Base-by-base conservation (phyloP, 1,284 basidiomycete species). In the Cryptococcus deneoformans region DNA sequence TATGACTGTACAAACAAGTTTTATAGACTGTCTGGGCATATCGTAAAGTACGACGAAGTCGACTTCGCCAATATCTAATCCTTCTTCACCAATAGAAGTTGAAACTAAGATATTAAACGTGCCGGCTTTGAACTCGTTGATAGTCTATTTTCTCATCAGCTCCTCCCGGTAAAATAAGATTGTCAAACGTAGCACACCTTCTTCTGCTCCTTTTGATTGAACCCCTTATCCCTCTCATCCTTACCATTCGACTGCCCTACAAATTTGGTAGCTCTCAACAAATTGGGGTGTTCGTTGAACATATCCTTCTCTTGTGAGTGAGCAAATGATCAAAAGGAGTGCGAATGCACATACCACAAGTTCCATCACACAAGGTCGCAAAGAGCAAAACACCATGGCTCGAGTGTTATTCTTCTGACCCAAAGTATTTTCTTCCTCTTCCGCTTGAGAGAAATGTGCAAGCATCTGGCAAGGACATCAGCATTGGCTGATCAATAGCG, bases 31-130 rank as follows among this genome's bases (percentile, higher is more conserved):
- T 79, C 95, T 97, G 68, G 94, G 91, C 42, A 94, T 88, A 68
- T 99, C 96, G 76, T 99, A 99, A 70, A 94, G 96, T 45, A 97
- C 82, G 54, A 97, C 96, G 71, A 95, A 82, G 73, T 99, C 96
- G n/a, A 99, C 88, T 70, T 97, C 94, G 48, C 96, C 96, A 57
- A 99, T 99, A 74, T 99, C 96, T n/a, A 99, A 81, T 60, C 96
- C 96, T 77, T 99, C 96, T 79, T 99, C 96, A 36, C 96, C 96
- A 58, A 99, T 93, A 3, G 90, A 96, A 0, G 96, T 99, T 0
- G 95, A 89, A 1, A 99, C 95, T 5, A 99, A 81, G 37, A 98
- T 87, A 67, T 99, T 98, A 77, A 85, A 92, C 57, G 87, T 87
- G 37, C 92, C 92, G 2, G 80, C 79, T 75, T 94, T 94, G 82